Evolutionary conservation across 176 grass and related monocot species (phyloP), one percentile per base, ranked within the genome.

Genomic region (Lolium perenne): DNA sequence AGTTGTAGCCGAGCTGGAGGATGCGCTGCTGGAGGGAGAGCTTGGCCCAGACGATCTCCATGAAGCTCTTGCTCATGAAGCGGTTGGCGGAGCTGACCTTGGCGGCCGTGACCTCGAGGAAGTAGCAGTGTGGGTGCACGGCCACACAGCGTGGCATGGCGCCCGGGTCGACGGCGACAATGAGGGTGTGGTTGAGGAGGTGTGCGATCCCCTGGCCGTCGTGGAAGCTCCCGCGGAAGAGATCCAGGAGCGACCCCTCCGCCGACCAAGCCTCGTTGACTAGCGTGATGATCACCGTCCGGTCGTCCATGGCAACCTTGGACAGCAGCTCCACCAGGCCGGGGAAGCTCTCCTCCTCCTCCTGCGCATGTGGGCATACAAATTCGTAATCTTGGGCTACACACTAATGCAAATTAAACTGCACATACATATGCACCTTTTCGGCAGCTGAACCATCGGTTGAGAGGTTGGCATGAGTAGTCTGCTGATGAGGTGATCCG

Each of bases 1-100:
- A 92, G 77, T 78, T 94, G 88, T 97, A 97, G 10, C 95, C 92
- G 4, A 94, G 84, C 78, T 92, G 82, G 0, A 97, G 86, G 41
- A 97, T 38, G 6, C 60, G 67, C 20, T 86, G 82, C 57, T 92
- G 92, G n/a, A 97, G 72, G 3, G 78, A 69, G 38, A 94, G 55
- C 79, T 91, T 92, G 46, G 56, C 68, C 94, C 92, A 97, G 41
- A 92, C 89, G 63, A 94, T 80, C 66, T 97, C 88, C 21, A 94
- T 10, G 87, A 86, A 97, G 10, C 82, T 88, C 46, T 73, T 87
- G 49, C 76, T 71, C 88, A 81, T 89, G 81, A 81, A 94, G 32
- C 41, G 56, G 55, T 84, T 85, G 20, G 82, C 83, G 0, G 49
- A 80, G 23, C 81, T 88, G 40, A 92, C 58, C 65, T 86, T 47